A percentile compares a stretch with the other conserved stretches of the same genome.
Evolutionary conservation across 345 rosid genomes (phyloP).

Genomic region (Brassica napus): DNA sequence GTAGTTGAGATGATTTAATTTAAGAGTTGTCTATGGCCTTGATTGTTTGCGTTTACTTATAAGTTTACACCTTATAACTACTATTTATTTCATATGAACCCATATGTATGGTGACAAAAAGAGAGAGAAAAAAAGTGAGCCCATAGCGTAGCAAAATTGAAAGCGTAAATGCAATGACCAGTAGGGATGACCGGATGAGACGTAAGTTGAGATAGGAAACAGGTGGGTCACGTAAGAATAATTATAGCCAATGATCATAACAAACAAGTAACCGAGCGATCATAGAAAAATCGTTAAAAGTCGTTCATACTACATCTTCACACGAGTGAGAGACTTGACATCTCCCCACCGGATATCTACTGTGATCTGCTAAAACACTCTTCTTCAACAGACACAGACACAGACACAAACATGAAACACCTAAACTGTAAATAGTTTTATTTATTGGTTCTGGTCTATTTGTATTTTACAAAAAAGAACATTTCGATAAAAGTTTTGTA

Average conservation of each 20-base stretch:
- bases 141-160: background rate
- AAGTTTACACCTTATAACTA: background rate
- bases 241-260: slow-evolving; percentile 25
- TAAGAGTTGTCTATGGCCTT: background rate
- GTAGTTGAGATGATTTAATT: background rate
- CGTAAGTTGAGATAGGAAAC: background rate
- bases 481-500: background rate
- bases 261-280: background rate
- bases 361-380: slow-evolving; percentile 5
- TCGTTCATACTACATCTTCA: slow-evolving; percentile 17
- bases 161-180: slow-evolving; percentile 3
- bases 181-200: background rate
- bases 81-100: background rate
- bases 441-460: background rate
- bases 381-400: slow-evolving; percentile 4
- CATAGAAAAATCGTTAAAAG: slow-evolving; percentile 24
- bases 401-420: background rate
- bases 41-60: background rate
- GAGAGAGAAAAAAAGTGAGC: background rate
- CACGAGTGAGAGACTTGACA: slow-evolving; percentile 11
- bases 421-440: background rate
- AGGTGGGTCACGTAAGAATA: slow-evolving; percentile 22
- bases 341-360: slow-evolving; percentile 18
- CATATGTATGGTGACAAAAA: background rate
- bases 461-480: background rate